phyloP scores from a whole-genome alignment of 345 rosid species.

The Ceriops tagal region DNA sequence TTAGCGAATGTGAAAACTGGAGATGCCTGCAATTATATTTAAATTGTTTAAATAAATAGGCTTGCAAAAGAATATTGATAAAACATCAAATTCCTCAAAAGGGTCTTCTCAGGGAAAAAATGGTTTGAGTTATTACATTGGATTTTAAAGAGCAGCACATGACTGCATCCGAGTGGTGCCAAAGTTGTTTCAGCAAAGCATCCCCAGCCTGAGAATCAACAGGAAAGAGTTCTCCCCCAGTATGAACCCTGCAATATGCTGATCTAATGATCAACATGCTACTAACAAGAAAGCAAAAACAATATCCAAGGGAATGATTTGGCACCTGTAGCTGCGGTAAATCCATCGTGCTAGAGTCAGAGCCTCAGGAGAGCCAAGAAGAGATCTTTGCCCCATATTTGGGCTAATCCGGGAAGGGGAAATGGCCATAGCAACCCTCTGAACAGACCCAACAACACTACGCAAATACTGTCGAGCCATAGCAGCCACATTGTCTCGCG shows the following conservation, averaged over 20 bases:
- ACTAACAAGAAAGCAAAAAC: neutral
- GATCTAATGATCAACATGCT: neutral
- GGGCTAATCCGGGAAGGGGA: slow-evolving; percentile 61
- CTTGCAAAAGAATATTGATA: neutral
- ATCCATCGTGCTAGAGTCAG: slow-evolving; percentile 86
- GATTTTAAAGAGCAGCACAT: slow-evolving; percentile 87
- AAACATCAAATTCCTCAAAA: neutral
- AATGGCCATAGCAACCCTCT: slow-evolving; percentile 96
- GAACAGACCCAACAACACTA: slow-evolving; percentile 84
- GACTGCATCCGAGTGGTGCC: slow-evolving; percentile 88
- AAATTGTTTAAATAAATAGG: neutral
- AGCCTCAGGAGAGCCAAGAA: slow-evolving; percentile 91
- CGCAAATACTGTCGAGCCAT: slow-evolving; percentile 96
- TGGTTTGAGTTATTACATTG: slow-evolving; percentile 33
- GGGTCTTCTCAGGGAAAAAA: neutral
- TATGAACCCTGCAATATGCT: slow-evolving; percentile 46
- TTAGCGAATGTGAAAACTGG: slow-evolving; percentile 78
- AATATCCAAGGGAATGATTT: neutral
- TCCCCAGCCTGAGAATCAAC: slow-evolving; percentile 55
- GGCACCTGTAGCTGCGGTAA: slow-evolving; percentile 74
- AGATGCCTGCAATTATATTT: slow-evolving; percentile 51
- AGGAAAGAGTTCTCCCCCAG: slow-evolving; percentile 62
- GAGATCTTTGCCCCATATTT: slow-evolving; percentile 43
- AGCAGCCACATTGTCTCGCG: slow-evolving; percentile 79
- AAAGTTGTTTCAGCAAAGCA: slow-evolving; percentile 64